Percentiles rank a stretch among this genome's conserved stretches.
Evolutionary conservation across 1,284 basidiomycete species (phyloP).

Genomic region (Leccinum proliferum): DNA sequence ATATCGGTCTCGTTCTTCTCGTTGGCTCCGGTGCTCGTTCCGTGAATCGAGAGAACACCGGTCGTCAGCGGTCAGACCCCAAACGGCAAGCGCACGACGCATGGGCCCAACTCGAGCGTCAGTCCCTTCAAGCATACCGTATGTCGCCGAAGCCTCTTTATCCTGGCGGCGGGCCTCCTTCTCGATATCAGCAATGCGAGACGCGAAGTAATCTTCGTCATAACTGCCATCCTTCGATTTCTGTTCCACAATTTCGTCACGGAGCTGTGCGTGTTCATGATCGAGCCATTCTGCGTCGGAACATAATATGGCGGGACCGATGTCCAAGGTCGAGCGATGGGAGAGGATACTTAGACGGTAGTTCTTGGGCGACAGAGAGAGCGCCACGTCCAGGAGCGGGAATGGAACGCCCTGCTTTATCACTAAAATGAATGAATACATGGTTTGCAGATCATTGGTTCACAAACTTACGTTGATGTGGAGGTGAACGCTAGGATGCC

Average conservation of each 20-base stretch:
- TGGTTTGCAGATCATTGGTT: conserved; percentile 1
- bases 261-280: conserved; percentile 82
- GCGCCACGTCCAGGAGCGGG: conserved; percentile 92
- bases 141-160: conserved; percentile 83
- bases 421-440: conserved; percentile 40
- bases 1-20: conserved; percentile 98
- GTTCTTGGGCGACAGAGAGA: conserved; percentile 80
- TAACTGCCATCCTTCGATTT: conserved; percentile 50
- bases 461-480: conserved; percentile 77
- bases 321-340: conserved; percentile 82
- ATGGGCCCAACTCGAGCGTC: conserved; percentile 87
- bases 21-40: conserved; percentile 95
- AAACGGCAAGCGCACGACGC: conserved; percentile 92
- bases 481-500: conserved; percentile 94
- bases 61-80: conserved; percentile 92
- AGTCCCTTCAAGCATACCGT: conserved; percentile 90
- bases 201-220: conserved; percentile 67
- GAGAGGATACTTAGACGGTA: conserved; percentile 67
- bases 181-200: conserved; percentile 79
- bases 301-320: conserved; percentile 85
- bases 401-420: conserved; percentile 93
- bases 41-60: conserved; percentile 85
- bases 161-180: conserved; percentile 88
- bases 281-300: conserved; percentile 94
- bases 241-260: conserved; percentile 66